Percentiles rank a stretch among this genome's conserved stretches.
Conservation (phyloP, 2,329 filamentous ascomycete genomes). For the Juglanconis sp. region DNA sequence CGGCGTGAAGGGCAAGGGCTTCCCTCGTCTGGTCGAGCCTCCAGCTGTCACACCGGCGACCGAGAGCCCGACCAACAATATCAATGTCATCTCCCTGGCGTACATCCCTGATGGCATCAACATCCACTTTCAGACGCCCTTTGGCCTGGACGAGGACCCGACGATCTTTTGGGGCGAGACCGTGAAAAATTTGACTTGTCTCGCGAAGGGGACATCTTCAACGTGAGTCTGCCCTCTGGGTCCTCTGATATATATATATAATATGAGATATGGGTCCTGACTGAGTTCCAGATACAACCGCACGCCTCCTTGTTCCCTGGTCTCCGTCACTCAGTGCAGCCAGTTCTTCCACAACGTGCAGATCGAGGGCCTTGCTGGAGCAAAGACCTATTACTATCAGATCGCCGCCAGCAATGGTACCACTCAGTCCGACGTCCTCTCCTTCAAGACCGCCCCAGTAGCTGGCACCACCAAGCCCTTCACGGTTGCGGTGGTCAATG, state of each 20-base stretch:
- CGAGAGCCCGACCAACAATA: conserved; percentile 44
- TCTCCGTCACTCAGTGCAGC: conserved; percentile 46
- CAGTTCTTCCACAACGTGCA: conserved; percentile 51
- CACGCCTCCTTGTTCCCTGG: conserved; percentile 45
- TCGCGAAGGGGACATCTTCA: conserved; percentile 35
- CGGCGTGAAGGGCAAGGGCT: conserved; percentile 49
- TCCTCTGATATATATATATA: not conserved
- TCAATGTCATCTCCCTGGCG: conserved; percentile 49
- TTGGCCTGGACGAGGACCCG: conserved; percentile 44
- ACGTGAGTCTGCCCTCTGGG: conserved; percentile 31
- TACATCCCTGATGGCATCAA: conserved; percentile 48
- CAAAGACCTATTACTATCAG: conserved; percentile 49
- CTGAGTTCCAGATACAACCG: conserved; percentile 41
- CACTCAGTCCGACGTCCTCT: conserved; percentile 41
- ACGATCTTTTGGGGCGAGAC: conserved; percentile 41
- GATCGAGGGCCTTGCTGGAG: conserved; percentile 37
- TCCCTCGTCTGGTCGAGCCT: conserved; percentile 45
- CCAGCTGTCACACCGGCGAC: conserved; percentile 45
- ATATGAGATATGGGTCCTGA: not conserved
- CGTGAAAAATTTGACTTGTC: conserved; percentile 30
- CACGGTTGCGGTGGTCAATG: conserved; percentile 45
- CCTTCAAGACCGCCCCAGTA: conserved; percentile 43
- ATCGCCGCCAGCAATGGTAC: conserved; percentile 48
- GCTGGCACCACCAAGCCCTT: conserved; percentile 41
- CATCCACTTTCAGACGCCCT: conserved; percentile 52